Evolutionary conservation across 2,329 filamentous ascomycete species (phyloP), one percentile per base, ranked within the genome.

Genomic region (Phaeoacremonium minimum): DNA sequence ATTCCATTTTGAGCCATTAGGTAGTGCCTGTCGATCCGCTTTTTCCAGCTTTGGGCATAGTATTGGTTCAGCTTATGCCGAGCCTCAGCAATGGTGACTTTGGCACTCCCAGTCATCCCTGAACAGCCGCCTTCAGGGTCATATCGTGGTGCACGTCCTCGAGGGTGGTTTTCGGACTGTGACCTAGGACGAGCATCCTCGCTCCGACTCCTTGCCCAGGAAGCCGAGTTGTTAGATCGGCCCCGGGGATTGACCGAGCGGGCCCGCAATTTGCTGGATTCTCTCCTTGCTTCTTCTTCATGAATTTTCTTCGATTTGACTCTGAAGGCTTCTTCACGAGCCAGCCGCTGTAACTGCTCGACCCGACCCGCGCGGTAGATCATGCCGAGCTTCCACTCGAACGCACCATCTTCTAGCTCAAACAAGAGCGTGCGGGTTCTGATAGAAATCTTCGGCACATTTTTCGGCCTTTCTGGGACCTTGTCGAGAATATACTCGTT

Each of bases 351-450:
- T 55, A 84, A 83, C 60, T 97, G 91, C 58, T 98, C 93, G 37
- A 90, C 69, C 15, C 91, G 73, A 1, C 94, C 93, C 31, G 87
- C 80, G 19, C 91, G 82, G 58, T 97, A 98, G 35, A 98, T 98
- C 53, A 89, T 82, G 13, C 90, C 88, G 8, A 98, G 69, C 56
- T 96, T 97, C 87, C 90, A 98, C 58, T 98, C 93, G 52, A 98
- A 98, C 0, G 87, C 84, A 33, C 93, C 91, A 56, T 98, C 93
- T 61, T 98, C 93, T 22, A 98, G 71, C 53, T 97, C 91, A 41
- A 98, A 91, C 3, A 95, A 65, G 16, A 98, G 71, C 5, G 85
- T 86, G 49, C 86, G 85, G 37, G 84, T 85, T 35, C 89, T 80
- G 8, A 98, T 47, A 0, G 89, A 91, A 15, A 98, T 69, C 53